Percentiles rank a stretch among this genome's conserved stretches.
These are phyloP conservation scores for Davidsoniella virescens DNA, from an alignment of 2,329 filamentous ascomycete species.

Conservation along the genomic window DNA sequence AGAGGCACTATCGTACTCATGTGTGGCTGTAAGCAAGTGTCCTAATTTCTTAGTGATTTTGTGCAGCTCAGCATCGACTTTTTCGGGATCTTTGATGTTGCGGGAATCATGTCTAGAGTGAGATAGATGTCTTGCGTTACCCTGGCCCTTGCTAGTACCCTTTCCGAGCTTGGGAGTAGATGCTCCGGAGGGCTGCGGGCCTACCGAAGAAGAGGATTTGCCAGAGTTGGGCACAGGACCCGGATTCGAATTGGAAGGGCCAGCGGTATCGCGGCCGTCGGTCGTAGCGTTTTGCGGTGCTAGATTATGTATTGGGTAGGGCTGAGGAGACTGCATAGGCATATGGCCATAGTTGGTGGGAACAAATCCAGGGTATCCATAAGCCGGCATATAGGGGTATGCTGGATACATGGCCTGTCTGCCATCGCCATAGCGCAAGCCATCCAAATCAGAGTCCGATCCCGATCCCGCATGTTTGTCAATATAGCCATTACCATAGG, in stretches of 20 bases:
- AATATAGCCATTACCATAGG: slow-evolving; percentile 47
- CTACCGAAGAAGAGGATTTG: neutral
- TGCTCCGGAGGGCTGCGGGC: slow-evolving; percentile 5
- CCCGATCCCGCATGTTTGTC: slow-evolving; percentile 17
- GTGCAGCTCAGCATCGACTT: slow-evolving; percentile 1
- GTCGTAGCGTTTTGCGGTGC: slow-evolving; percentile 9
- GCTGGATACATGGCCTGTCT: slow-evolving; percentile 9
- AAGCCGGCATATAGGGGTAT: neutral
- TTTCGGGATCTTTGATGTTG: neutral
- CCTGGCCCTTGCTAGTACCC: neutral
- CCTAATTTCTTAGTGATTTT: neutral
- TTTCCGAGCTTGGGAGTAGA: slow-evolving; percentile 5
- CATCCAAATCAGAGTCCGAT: slow-evolving; percentile 8
- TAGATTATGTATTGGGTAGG: neutral
- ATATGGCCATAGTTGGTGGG: neutral
- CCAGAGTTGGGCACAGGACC: too few relatives aligned
- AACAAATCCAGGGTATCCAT: neutral
- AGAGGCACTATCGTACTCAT: slow-evolving; percentile 5
- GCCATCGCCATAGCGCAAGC: neutral
- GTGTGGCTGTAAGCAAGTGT: slow-evolving; percentile 8
- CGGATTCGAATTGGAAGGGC: too few relatives aligned
- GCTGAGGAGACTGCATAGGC: neutral
- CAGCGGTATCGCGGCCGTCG: too few relatives aligned
- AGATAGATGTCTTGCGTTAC: neutral
- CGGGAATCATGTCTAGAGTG: neutral